Evolutionary conservation across 352 stramenopile genomes (phyloP).

Genomic region (Globisporangium megalacanthum): DNA sequence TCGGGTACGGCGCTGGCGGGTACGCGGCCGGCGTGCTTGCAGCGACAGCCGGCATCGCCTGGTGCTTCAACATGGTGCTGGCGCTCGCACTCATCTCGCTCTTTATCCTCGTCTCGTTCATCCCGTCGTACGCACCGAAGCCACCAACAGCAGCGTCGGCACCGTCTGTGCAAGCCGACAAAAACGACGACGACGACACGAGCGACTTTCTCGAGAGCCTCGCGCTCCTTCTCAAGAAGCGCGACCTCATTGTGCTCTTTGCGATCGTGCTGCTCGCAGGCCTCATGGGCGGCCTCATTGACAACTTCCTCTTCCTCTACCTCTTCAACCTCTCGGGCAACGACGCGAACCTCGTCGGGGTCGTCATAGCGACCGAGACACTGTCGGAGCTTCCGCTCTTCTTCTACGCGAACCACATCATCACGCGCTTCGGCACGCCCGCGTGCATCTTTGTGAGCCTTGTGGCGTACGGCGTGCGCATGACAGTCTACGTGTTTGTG

Average conservation of each 20-base stretch:
- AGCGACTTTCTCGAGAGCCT: slow-evolving; percentile 37
- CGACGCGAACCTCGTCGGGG: slow-evolving; percentile 53
- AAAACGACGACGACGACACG: slow-evolving; percentile 16
- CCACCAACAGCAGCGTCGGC: neutral
- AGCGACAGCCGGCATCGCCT: slow-evolving; percentile 56
- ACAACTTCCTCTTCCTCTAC: slow-evolving; percentile 69
- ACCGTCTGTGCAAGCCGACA: neutral
- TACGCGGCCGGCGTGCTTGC: slow-evolving; percentile 63
- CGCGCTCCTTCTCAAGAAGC: slow-evolving; percentile 36
- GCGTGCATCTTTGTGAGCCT: slow-evolving; percentile 48
- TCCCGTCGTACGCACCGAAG: slow-evolving; percentile 35
- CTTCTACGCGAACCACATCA: slow-evolving; percentile 68
- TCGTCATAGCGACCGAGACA: slow-evolving; percentile 64
- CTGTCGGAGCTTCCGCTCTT: slow-evolving; percentile 70
- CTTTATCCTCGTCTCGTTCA: slow-evolving; percentile 44
- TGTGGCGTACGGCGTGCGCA: slow-evolving; percentile 44
- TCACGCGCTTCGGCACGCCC: slow-evolving; percentile 49
- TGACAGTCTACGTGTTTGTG: slow-evolving; percentile 60
- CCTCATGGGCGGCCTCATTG: slow-evolving; percentile 51
- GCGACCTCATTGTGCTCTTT: slow-evolving; percentile 60
- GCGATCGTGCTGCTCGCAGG: slow-evolving; percentile 61
- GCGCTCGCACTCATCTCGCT: slow-evolving; percentile 48
- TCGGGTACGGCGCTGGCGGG: slow-evolving; percentile 60
- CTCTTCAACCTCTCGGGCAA: slow-evolving; percentile 68
- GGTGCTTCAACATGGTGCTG: slow-evolving; percentile 76